Base-by-base conservation (phyloP, 495 filamentous ascomycete species). In the Tuber aestivum region DNA sequence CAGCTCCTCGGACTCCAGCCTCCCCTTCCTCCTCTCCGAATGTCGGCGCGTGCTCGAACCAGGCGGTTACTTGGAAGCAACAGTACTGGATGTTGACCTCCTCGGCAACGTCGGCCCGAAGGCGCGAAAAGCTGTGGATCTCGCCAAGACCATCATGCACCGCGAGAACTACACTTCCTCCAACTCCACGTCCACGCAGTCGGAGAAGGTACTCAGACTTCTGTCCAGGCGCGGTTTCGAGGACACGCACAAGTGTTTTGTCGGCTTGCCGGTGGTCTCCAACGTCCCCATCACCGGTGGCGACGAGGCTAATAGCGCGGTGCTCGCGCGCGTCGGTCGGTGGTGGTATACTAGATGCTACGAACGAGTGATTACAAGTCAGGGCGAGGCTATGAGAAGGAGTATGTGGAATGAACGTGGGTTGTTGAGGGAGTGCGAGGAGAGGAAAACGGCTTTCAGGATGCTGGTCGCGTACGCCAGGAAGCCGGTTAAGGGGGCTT, bases 321-420 rank as follows among this genome's bases (percentile, higher is more conserved):
- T 97, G 86, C 94, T 98, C 32, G 90, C 94, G 32, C 91, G 89
- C 76, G 95, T 99, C 12, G 96, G 95, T 23, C 87, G 96, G 56
- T 99, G 94, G 94, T 98, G 96, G 95, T 97, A 97, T 84, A 91
- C 89, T 7, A 88, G 91, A 71, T 97, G 94, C 86, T 98, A 98
- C 83, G 95, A 98, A 85, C 73, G 81, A n/a, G 77, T 83, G n/a
- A 83, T 83, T 70, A 87, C 84, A 69, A 83, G 83, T 10, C 87
- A 87, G 35, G 86, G 88, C 40, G 88, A 86, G 41, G 86, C 87
- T 72, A 82, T 83, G 76, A 80, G 72, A 20, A 79, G 84, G 48
- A 94, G 92, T 82, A 93, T 99, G 82, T 97, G 94, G 92, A 86
- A 86, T 65, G 93, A 98, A 79, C 88, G 87, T 74, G 86, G 87